Evolutionary conservation across 257 asterid genomes (phyloP).

Genomic region (Solanum medicagineum): DNA sequence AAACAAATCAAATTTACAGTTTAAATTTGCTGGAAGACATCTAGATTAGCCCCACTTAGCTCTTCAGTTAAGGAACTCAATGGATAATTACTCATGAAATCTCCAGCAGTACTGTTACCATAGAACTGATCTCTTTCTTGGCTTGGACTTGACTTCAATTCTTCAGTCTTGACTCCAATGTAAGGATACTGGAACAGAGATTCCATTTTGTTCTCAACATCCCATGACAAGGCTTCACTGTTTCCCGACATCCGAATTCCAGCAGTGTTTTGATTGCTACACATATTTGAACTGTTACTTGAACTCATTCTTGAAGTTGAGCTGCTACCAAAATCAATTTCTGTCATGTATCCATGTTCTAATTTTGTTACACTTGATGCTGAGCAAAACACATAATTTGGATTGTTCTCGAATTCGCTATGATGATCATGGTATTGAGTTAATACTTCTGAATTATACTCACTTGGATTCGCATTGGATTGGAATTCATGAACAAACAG

Average conservation of each 20-base stretch:
- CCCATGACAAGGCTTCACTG: constrained; percentile 32
- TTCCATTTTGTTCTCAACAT: constrained; percentile 27
- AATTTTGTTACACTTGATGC: constrained; percentile 32
- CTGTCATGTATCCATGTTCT: constrained; percentile 18
- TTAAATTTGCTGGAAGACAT: constrained; percentile 14
- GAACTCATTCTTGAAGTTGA: constrained; percentile 29
- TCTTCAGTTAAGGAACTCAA: constrained; percentile 34
- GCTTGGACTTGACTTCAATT: constrained; percentile 11
- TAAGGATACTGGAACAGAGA: constrained; percentile 19
- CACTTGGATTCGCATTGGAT: constrained; percentile 21
- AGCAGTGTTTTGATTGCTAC: constrained; percentile 2
- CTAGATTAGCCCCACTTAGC: constrained; percentile 1
- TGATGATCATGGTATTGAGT: not conserved
- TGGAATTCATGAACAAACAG: constrained; percentile 28
- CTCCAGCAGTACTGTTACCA: constrained; percentile 5
- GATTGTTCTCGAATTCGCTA: constrained; percentile 6
- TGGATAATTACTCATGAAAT: constrained; percentile 11
- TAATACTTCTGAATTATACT: not conserved
- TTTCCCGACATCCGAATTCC: constrained; percentile 11
- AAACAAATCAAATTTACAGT: not conserved
- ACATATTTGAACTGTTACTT: constrained; percentile 22
- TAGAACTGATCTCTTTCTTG: not conserved
- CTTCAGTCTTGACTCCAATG: constrained; percentile 21
- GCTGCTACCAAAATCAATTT: constrained; percentile 13
- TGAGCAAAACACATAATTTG: constrained; percentile 15